A percentile compares a stretch with the other conserved stretches of the same genome.
These are phyloP conservation scores for Takashimella tepidaria DNA, from an alignment of 1,284 basidiomycete species.

Conservation along the genomic window DNA sequence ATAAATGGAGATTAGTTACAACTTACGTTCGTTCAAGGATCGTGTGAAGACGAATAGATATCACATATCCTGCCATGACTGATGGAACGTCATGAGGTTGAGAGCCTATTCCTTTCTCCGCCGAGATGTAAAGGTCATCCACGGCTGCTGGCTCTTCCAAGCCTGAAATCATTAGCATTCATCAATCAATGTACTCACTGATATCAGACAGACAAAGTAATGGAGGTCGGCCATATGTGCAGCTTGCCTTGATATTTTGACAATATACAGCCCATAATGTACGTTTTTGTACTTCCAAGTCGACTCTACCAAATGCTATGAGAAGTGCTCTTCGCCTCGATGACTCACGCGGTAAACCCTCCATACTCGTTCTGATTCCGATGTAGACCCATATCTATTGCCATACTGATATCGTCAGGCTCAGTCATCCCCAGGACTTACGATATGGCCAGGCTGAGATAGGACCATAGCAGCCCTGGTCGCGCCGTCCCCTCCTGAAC, in stretches of 20 bases:
- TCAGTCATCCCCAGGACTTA: constrained; percentile 4
- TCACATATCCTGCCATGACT: constrained; percentile 33
- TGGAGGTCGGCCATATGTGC: constrained; percentile 30
- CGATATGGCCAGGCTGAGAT: constrained; percentile 28
- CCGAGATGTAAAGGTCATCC: constrained; percentile 31
- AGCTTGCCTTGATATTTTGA: constrained; percentile 30
- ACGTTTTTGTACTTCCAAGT: constrained; percentile 30
- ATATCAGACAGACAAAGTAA: constrained; percentile 28
- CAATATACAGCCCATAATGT: constrained; percentile 35
- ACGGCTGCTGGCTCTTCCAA: constrained; percentile 30
- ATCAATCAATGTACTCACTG: neutral
- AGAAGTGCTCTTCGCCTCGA: neutral
- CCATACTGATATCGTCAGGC: constrained; percentile 14
- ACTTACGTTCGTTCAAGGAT: constrained; percentile 28
- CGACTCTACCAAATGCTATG: constrained; percentile 16
- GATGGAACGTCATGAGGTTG: constrained; percentile 28
- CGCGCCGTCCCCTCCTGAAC: constrained; percentile 30
- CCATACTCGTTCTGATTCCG: constrained; percentile 27
- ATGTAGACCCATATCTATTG: constrained; percentile 32
- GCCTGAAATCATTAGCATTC: constrained; percentile 9
- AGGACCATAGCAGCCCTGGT: constrained; percentile 24
- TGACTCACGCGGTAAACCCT: constrained; percentile 21
- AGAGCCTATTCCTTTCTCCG: constrained; percentile 23
- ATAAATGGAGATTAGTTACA: neutral
- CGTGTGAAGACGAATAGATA: constrained; percentile 30